These are phyloP conservation scores for Neolecta irregularis DNA, from an alignment of 1,139 yeast genomes.

Conservation along the genomic window DNA sequence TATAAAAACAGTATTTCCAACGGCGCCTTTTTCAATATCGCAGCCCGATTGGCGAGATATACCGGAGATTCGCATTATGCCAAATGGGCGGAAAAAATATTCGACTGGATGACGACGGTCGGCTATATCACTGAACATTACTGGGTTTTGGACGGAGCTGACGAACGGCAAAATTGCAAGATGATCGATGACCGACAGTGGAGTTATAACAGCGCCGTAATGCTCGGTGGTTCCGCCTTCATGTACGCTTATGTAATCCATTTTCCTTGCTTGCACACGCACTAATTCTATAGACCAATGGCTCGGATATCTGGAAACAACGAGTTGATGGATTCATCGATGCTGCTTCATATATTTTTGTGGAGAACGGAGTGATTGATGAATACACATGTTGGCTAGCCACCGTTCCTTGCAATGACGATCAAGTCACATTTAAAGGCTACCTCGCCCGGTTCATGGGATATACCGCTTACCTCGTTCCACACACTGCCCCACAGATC, in stretches of 20 bases:
- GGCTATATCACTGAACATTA: slow-evolving; percentile 30
- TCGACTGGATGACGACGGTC: slow-evolving; percentile 51
- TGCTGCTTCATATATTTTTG: no score
- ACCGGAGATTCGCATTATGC: slow-evolving; percentile 48
- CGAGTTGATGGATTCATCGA: slow-evolving; percentile 37
- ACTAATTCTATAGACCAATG: slow-evolving; percentile 29
- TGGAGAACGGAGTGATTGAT: no score
- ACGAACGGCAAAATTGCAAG: slow-evolving; percentile 43
- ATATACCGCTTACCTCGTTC: slow-evolving; percentile 41
- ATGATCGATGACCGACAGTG: slow-evolving; percentile 41
- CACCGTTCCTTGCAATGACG: slow-evolving; percentile 61
- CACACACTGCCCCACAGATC: slow-evolving; percentile 34
- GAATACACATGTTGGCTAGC: no score
- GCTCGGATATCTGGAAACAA: slow-evolving; percentile 41
- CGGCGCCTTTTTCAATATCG: slow-evolving; percentile 61
- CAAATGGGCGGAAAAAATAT: slow-evolving; percentile 49
- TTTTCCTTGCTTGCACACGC: no score
- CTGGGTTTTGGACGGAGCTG: slow-evolving; percentile 61
- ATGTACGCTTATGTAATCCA: slow-evolving; percentile 40
- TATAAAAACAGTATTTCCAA: slow-evolving; percentile 69
- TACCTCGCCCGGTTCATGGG: slow-evolving; percentile 55
- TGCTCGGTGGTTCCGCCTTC: slow-evolving; percentile 58
- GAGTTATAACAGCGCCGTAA: slow-evolving; percentile 69
- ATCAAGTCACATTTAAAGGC: slow-evolving; percentile 67
- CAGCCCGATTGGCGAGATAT: slow-evolving; percentile 63